Base-by-base conservation (phyloP, 2,329 filamentous ascomycete genomes). In the Aspergillus fumigatus region DNA sequence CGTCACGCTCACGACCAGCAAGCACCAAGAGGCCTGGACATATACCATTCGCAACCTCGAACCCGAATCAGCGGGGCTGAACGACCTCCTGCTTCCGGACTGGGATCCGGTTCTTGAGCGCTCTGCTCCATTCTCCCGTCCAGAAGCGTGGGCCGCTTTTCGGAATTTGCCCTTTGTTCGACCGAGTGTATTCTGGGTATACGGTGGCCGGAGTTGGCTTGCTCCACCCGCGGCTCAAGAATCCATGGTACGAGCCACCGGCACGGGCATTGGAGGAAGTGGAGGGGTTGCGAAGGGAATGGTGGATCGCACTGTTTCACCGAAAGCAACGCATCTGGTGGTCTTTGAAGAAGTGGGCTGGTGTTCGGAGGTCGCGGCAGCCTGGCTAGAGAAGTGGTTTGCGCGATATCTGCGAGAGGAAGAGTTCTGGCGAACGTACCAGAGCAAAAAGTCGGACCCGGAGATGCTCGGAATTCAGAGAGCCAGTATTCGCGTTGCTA, bases 131-230 rank as follows among this genome's bases (percentile, higher is more conserved):
- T 61, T 59, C 26, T 52, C 57, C 6, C 57, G 65, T 4, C 63
- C 65, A 14, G 57, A 66, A 32, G 61, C 57, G 26, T 58, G 47
- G 51, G 49, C 56, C 1, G 48, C 58, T 1, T 55, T 60, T 51
- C 58, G 54, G 2, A 63, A 63, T 51, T 40, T 68, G 4, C 65
- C 66, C 2, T 60, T 53, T 23, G 19, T 69, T 3, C 61, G 65
- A 9, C 65, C 65, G 0, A 62, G 60, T 54, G 65, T 69, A 7
- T 40, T 66, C 0, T 69, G 60, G 55, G 53, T 66, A 2, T 69
- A 62, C 51, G 65, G 60, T 1, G 59, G 50, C 0, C 40, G 53
- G 14, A 67, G 63, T 25, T 60, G 52, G 48, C 49, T 67, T 5
- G 63, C 62, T 8, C n/a, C 48, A 4, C 52, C 51, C 2, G 51